These are phyloP conservation scores for Tricholoma matsutake DNA, from an alignment of 768 basidiomycete species.

Conservation along the genomic window DNA sequence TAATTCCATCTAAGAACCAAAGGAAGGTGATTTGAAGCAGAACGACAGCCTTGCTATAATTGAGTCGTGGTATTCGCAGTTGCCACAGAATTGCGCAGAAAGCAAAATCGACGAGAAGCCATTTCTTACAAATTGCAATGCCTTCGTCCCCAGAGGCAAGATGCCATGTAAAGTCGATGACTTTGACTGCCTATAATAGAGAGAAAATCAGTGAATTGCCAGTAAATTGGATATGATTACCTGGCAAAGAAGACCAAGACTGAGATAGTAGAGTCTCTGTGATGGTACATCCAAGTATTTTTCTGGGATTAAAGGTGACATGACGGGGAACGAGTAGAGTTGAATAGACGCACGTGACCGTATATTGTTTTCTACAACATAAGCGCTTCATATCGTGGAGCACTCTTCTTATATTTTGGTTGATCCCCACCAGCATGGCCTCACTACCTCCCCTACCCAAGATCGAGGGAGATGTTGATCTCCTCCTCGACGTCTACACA, in stretches of 20 bases:
- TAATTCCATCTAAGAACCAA: slow-evolving; percentile 62
- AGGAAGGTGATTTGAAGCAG: slow-evolving; percentile 57
- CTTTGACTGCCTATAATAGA: slow-evolving; percentile 62
- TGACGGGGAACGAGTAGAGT: background rate
- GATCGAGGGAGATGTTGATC: slow-evolving; percentile 51
- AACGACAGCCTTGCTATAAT: slow-evolving; percentile 62
- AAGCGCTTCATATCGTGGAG: background rate
- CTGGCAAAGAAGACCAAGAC: slow-evolving; percentile 74
- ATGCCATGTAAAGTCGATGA: slow-evolving; percentile 64
- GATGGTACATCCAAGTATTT: slow-evolving; percentile 72
- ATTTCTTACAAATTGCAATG: slow-evolving; percentile 54
- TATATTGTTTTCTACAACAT: background rate
- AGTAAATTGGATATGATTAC: slow-evolving; percentile 31
- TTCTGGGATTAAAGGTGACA: slow-evolving; percentile 58
- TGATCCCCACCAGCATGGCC: slow-evolving; percentile 16
- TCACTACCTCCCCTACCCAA: slow-evolving; percentile 47
- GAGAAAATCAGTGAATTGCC: slow-evolving; percentile 4
- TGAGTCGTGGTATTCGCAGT: slow-evolving; percentile 72
- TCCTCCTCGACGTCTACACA: slow-evolving; percentile 57
- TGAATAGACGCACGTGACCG: slow-evolving; percentile 1
- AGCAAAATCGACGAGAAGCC: slow-evolving; percentile 67
- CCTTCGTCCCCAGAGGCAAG: slow-evolving; percentile 44
- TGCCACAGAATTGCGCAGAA: slow-evolving; percentile 55
- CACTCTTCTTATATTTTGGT: background rate
- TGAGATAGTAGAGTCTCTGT: slow-evolving; percentile 75